These are phyloP conservation scores for Blumeria hordei DNA, from an alignment of 2,329 filamentous ascomycete genomes.

Conservation along the genomic window DNA sequence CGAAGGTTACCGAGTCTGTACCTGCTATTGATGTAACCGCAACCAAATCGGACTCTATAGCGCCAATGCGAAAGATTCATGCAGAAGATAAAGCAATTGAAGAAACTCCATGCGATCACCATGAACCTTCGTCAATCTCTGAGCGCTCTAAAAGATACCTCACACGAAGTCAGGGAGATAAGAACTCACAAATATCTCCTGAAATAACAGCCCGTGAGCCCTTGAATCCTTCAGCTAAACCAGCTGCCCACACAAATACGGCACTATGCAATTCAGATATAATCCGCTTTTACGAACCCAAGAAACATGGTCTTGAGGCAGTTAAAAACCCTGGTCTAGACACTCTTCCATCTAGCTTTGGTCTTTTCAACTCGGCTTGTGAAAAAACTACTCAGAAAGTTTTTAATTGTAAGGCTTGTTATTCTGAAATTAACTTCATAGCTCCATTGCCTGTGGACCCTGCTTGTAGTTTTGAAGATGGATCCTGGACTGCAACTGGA, in stretches of 20 bases:
- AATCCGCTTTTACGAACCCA: slow-evolving; percentile 7
- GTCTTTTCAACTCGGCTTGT: slow-evolving; percentile 1
- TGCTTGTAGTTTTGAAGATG: slow-evolving; percentile 2
- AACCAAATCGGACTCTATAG: background rate
- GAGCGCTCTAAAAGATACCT: background rate
- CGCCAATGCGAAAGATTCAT: background rate
- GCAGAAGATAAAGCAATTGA: background rate
- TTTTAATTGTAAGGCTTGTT: background rate
- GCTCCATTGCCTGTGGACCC: background rate
- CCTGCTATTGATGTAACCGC: background rate
- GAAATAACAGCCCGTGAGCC: background rate
- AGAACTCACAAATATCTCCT: background rate
- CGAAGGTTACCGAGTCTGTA: background rate
- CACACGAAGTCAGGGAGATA: background rate
- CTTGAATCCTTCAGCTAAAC: background rate
- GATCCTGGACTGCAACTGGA: slow-evolving; percentile 5
- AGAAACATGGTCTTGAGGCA: slow-evolving; percentile 4
- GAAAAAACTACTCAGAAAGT: background rate
- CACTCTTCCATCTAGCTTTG: slow-evolving; percentile 8
- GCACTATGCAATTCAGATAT: slow-evolving; percentile 7
- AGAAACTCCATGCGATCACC: background rate
- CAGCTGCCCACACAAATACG: background rate
- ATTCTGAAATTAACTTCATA: background rate
- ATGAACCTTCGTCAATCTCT: background rate
- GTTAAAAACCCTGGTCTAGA: slow-evolving; percentile 11